These are phyloP conservation scores for Ilex aquifolium DNA, from an alignment of 257 asterid genomes.

Conservation along the genomic window DNA sequence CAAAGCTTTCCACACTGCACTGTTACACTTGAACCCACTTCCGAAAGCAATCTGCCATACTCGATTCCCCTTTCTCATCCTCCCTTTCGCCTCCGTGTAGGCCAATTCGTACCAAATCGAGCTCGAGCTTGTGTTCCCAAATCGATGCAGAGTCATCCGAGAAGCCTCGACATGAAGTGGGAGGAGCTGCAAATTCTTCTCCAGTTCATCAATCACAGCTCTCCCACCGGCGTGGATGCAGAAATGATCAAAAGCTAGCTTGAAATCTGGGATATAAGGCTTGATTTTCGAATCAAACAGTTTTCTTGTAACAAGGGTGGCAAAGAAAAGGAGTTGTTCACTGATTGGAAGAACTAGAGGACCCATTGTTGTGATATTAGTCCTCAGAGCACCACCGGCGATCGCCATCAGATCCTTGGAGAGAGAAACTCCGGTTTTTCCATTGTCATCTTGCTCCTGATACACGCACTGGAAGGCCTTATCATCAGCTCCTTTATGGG, in stretches of 20 bases:
- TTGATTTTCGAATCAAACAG: slow-evolving; percentile 13
- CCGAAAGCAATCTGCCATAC: slow-evolving; percentile 50
- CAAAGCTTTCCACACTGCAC: slow-evolving; percentile 45
- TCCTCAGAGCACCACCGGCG: slow-evolving; percentile 29
- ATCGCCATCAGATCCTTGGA: slow-evolving; percentile 36
- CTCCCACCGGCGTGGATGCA: slow-evolving; percentile 46
- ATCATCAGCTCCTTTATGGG: slow-evolving; percentile 27
- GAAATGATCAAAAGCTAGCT: slow-evolving; percentile 36
- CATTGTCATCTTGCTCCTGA: slow-evolving; percentile 28
- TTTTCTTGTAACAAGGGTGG: slow-evolving; percentile 15
- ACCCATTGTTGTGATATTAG: slow-evolving; percentile 36
- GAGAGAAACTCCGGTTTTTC: slow-evolving; percentile 28
- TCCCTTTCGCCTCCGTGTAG: slow-evolving; percentile 34
- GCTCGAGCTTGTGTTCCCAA: slow-evolving; percentile 44
- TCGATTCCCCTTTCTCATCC: slow-evolving; percentile 29
- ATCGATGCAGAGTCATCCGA: slow-evolving; percentile 41
- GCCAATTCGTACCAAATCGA: slow-evolving; percentile 49
- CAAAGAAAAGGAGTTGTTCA: slow-evolving; percentile 29
- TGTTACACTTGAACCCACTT: slow-evolving; percentile 45
- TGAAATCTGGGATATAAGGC: slow-evolving; percentile 39
- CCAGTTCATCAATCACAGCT: slow-evolving; percentile 37
- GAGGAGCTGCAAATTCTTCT: slow-evolving; percentile 27
- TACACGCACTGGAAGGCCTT: slow-evolving; percentile 28
- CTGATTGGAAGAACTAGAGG: slow-evolving; percentile 37
- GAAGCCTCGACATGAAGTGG: slow-evolving; percentile 32